Percentiles rank a stretch among this genome's conserved stretches.
Conservation (phyloP, 768 basidiomycete species). For the Ramaria sp. region DNA sequence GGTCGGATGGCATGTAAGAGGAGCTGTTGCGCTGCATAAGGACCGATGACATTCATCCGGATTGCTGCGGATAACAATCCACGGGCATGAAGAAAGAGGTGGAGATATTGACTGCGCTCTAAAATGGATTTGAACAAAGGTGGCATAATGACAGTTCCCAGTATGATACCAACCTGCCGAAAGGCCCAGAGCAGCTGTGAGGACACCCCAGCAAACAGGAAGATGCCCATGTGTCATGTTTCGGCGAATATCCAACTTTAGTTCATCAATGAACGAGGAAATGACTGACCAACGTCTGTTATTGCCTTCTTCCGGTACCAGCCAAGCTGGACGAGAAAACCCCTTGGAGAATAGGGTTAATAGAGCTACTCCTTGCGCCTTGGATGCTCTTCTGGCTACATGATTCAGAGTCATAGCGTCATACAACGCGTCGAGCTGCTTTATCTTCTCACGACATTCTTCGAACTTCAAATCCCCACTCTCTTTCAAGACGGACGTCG, state of each 20-base stretch:
- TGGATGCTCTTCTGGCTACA: constrained; percentile 77
- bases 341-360: constrained; percentile 81
- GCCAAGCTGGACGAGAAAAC: constrained; percentile 45
- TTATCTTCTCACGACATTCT: constrained; percentile 31
- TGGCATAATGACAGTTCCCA: background rate
- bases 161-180: constrained; percentile 45
- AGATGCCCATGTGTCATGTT: constrained; percentile 72
- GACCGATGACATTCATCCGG: constrained; percentile 83
- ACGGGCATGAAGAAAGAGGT: constrained; percentile 88
- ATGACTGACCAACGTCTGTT: constrained; percentile 17
- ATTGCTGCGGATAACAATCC: constrained; percentile 87
- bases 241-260: constrained; percentile 57
- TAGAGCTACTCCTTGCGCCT: constrained; percentile 85
- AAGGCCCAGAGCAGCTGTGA: constrained; percentile 68
- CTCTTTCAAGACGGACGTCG: background rate
- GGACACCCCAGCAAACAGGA: constrained; percentile 82
- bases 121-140: constrained; percentile 3
- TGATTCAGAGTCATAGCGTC: constrained; percentile 86
- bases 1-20: constrained; percentile 63
- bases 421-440: constrained; percentile 61
- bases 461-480: constrained; percentile 10
- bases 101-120: constrained; percentile 81
- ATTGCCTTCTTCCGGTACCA: constrained; percentile 14
- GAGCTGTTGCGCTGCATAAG: constrained; percentile 85
- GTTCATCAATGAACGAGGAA: constrained; percentile 41